Conservation (phyloP, 2,329 filamentous ascomycete species). For the Phaeophleospora eucalypticola region DNA sequence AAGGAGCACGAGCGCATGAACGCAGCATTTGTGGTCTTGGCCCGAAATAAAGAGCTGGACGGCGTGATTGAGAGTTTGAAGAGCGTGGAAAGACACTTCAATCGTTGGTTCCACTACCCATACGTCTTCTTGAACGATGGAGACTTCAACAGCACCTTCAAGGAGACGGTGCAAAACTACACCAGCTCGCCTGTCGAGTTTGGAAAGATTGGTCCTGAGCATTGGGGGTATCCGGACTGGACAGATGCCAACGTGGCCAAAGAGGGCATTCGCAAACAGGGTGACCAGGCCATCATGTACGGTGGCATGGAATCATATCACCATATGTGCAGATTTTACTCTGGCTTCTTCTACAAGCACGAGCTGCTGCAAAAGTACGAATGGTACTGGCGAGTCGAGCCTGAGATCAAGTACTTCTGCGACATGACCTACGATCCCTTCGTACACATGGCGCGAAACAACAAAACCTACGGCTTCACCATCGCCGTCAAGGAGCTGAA, state of each 20-base stretch:
- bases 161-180: slow-evolving; percentile 80
- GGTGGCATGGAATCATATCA: slow-evolving; percentile 98
- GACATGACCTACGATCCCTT: slow-evolving; percentile 99
- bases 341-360: slow-evolving; percentile 98
- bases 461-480: slow-evolving; percentile 98
- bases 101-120: slow-evolving; percentile 96
- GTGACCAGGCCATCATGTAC: slow-evolving; percentile 97
- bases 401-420: slow-evolving; percentile 99
- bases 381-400: slow-evolving; percentile 99
- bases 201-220: slow-evolving; percentile 81
- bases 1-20: slow-evolving; percentile 74
- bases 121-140: slow-evolving; percentile 98
- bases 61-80: slow-evolving; percentile 96
- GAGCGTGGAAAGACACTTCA: slow-evolving; percentile 97
- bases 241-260: slow-evolving; percentile 88
- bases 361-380: slow-evolving; percentile 92
- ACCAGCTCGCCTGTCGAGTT: slow-evolving; percentile 87
- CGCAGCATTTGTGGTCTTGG: slow-evolving; percentile 91
- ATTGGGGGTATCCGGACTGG: slow-evolving; percentile 98
- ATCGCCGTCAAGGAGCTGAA: slow-evolving; percentile 97
- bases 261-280: slow-evolving; percentile 94
- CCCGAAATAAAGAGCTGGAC: slow-evolving; percentile 91
- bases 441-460: slow-evolving; percentile 84
- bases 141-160: slow-evolving; percentile 94
- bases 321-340: slow-evolving; percentile 99